Evolutionary conservation across 1,139 yeast genomes (phyloP).

Genomic region (Nematodospora anomalae): DNA sequence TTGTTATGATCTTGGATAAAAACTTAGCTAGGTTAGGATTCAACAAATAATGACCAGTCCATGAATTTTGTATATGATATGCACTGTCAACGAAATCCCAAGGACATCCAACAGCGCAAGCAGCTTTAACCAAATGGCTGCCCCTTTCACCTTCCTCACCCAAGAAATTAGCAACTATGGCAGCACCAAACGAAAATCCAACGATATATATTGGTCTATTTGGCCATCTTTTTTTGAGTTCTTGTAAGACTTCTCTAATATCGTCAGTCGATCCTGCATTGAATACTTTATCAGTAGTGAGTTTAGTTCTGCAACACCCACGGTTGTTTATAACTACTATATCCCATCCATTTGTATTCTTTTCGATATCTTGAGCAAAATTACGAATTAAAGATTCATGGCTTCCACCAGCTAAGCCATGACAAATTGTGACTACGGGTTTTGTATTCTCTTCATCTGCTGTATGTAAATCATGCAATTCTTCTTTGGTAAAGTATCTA

Average conservation of each 20-base stretch:
- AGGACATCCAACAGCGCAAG: constrained; percentile 70
- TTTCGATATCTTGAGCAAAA: constrained; percentile 38
- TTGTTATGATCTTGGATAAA: constrained; percentile 59
- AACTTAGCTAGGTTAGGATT: constrained; percentile 67
- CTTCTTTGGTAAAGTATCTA: constrained; percentile 58
- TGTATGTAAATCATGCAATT: constrained; percentile 26
- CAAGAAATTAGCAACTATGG: constrained; percentile 72
- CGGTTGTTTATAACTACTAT: constrained; percentile 76
- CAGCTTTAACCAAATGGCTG: constrained; percentile 54
- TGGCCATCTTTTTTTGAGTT: constrained; percentile 60
- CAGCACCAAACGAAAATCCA: constrained; percentile 90
- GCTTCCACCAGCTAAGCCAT: constrained; percentile 91
- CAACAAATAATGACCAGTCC: constrained; percentile 63
- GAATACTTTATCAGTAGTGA: constrained; percentile 74
- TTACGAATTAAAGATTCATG: constrained; percentile 86
- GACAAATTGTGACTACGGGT: constrained; percentile 72
- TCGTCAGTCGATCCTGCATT: constrained; percentile 77
- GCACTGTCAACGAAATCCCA: constrained; percentile 77
- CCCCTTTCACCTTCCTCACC: constrained; percentile 54
- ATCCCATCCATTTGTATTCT: constrained; percentile 42
- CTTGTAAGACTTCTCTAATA: constrained; percentile 56
- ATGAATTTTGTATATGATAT: constrained; percentile 48
- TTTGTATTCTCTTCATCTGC: constrained; percentile 30
- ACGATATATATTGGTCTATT: constrained; percentile 70
- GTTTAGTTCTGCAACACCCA: constrained; percentile 83